These are phyloP conservation scores for Cladosporium austrohemisphaericum DNA, from an alignment of 2,329 filamentous ascomycete genomes.

Conservation along the genomic window DNA sequence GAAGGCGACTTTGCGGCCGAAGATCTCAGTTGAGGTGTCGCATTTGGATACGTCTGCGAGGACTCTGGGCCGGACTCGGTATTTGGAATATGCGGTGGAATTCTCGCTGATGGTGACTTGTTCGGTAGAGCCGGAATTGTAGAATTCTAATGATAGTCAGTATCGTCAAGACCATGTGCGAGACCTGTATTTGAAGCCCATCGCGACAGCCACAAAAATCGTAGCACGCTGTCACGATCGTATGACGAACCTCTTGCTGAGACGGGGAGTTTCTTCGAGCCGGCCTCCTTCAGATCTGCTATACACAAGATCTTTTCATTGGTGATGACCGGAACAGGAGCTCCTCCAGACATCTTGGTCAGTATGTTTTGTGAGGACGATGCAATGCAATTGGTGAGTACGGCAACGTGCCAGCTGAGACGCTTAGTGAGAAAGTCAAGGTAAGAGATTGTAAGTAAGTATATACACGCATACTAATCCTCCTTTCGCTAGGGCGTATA, in stretches of 20 bases:
- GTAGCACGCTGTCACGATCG: too few relatives aligned
- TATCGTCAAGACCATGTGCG: not conserved
- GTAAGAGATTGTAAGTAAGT: too few relatives aligned
- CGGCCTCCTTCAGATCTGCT: slow-evolving; percentile 22
- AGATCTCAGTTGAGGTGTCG: slow-evolving; percentile 42
- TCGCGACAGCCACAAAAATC: too few relatives aligned
- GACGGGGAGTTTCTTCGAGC: slow-evolving; percentile 19
- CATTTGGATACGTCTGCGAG: slow-evolving; percentile 36
- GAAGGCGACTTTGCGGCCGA: slow-evolving; percentile 42
- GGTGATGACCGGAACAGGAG: slow-evolving; percentile 17
- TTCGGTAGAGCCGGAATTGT: slow-evolving; percentile 56
- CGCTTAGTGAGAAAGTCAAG: too few relatives aligned
- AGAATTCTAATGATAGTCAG: slow-evolving; percentile 45
- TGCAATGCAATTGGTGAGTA: too few relatives aligned
- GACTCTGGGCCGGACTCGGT: slow-evolving; percentile 37
- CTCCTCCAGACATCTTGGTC: slow-evolving; percentile 13
- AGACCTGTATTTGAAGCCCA: too few relatives aligned
- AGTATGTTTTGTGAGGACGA: too few relatives aligned
- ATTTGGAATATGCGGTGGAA: slow-evolving; percentile 46
- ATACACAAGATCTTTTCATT: slow-evolving; percentile 24
- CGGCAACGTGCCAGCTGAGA: too few relatives aligned
- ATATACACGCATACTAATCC: too few relatives aligned
- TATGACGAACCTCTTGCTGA: slow-evolving; percentile 17
- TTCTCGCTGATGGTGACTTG: slow-evolving; percentile 53
- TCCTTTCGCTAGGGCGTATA: too few relatives aligned